These are phyloP conservation scores for Irpex sp. DNA, from an alignment of 1,284 basidiomycete species.

Conservation along the genomic window DNA sequence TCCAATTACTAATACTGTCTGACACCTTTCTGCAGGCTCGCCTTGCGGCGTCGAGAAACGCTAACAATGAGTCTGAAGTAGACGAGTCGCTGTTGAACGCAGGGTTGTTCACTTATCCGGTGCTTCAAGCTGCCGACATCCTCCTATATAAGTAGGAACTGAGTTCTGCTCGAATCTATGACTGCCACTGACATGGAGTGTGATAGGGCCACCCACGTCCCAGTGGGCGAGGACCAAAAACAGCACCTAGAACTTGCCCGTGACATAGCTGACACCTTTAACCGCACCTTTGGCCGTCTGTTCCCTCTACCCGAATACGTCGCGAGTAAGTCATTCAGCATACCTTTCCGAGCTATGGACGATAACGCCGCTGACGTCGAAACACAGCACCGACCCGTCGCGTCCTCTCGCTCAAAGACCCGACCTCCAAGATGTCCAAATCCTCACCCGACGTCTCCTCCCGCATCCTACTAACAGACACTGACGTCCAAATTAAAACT, in stretches of 20 bases:
- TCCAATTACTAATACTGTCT: not conserved
- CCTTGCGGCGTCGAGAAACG: constrained; percentile 71
- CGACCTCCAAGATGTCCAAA: constrained; percentile 93
- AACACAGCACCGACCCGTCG: constrained; percentile 71
- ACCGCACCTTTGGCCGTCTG: constrained; percentile 58
- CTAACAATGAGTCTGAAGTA: constrained; percentile 70
- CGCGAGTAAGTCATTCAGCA: constrained; percentile 55
- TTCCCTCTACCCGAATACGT: constrained; percentile 77
- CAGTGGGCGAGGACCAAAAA: constrained; percentile 93
- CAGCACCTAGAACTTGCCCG: constrained; percentile 91
- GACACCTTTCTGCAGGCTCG: constrained; percentile 50
- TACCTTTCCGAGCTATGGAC: no score
- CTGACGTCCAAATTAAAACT: constrained; percentile 51
- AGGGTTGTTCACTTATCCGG: constrained; percentile 90
- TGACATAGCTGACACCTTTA: constrained; percentile 84
- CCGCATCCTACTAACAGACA: constrained; percentile 85
- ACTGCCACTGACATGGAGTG: not conserved
- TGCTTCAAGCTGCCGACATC: constrained; percentile 93
- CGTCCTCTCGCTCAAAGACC: constrained; percentile 83
- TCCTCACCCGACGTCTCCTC: constrained; percentile 80
- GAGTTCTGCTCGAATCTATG: not conserved
- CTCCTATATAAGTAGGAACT: constrained; percentile 71
- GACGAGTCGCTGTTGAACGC: constrained; percentile 81
- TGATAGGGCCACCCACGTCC: constrained; percentile 83
- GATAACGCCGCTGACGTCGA: not conserved